Conservation (phyloP, 345 rosid species). For the Rhodamnia rubescens region DNA sequence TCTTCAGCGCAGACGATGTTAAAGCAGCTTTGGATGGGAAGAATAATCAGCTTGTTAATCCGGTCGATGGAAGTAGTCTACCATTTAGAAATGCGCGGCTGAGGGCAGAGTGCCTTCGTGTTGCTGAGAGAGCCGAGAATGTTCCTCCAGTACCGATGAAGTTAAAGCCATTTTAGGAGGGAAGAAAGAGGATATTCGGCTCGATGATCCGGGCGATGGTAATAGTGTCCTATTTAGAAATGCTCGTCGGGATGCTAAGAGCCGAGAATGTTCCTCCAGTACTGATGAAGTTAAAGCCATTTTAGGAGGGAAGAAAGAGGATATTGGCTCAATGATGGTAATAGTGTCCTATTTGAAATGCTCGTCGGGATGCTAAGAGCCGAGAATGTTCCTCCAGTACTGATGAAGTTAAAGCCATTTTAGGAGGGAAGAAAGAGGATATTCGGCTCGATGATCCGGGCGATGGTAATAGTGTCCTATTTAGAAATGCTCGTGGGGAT, state of each 20-base stretch:
- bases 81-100: too few relatives aligned
- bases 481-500: background rate
- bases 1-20: background rate
- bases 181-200: background rate
- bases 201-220: background rate
- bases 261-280: background rate
- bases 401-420: background rate
- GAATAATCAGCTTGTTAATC: background rate
- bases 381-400: background rate
- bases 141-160: background rate
- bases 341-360: background rate
- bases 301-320: background rate
- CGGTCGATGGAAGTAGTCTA: fast-evolving
- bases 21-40: background rate
- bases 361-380: background rate
- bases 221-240: background rate
- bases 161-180: background rate
- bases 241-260: background rate
- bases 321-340: background rate
- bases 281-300: background rate
- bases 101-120: background rate
- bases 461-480: background rate
- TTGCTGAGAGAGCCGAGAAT: background rate
- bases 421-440: background rate
- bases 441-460: conserved; percentile 17